A percentile compares a stretch with the other conserved stretches of the same genome.
Evolutionary conservation across 106 monocot genomes (phyloP).

Genomic region (Dendrobium officinale): DNA sequence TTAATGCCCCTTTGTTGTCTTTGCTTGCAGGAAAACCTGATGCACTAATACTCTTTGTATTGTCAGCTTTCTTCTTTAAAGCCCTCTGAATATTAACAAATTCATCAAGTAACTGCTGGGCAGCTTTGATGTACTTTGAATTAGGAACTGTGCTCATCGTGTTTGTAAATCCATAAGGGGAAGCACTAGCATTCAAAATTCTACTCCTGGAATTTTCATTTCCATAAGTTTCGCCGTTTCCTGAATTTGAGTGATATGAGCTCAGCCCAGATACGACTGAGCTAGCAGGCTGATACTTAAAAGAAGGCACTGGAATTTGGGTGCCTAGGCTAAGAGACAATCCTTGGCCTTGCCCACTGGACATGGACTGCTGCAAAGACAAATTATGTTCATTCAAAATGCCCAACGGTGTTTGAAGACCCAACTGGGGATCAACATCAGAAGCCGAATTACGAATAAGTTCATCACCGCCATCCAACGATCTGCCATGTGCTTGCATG

Average conservation of each 20-base stretch:
- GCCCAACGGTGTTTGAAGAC: conserved; percentile 29
- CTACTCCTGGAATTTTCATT: conserved; percentile 39
- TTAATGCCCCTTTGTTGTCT: conserved; percentile 36
- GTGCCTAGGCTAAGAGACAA: conserved; percentile 69
- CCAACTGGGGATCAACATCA: conserved; percentile 27
- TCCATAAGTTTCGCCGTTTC: background rate
- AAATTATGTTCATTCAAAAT: conserved; percentile 33
- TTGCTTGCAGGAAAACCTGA: no score
- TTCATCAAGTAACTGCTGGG: conserved; percentile 77
- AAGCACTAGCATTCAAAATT: conserved; percentile 14
- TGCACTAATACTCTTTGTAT: no score
- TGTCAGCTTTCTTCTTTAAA: conserved; percentile 45
- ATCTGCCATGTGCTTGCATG: conserved; percentile 28
- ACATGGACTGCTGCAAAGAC: background rate
- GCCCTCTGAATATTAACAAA: conserved; percentile 69
- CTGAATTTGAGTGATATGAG: conserved; percentile 22
- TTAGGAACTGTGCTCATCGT: conserved; percentile 40
- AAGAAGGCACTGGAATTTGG: conserved; percentile 41
- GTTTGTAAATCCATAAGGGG: conserved; percentile 35
- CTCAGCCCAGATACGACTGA: conserved; percentile 23
- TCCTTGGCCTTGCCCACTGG: conserved; percentile 33
- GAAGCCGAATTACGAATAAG: conserved; percentile 21
- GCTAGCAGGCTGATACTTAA: conserved; percentile 17
- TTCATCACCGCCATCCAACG: conserved; percentile 19
- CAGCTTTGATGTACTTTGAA: conserved; percentile 76